Conservation (phyloP, 352 stramenopile species). For the Phytophthora vignae region DNA sequence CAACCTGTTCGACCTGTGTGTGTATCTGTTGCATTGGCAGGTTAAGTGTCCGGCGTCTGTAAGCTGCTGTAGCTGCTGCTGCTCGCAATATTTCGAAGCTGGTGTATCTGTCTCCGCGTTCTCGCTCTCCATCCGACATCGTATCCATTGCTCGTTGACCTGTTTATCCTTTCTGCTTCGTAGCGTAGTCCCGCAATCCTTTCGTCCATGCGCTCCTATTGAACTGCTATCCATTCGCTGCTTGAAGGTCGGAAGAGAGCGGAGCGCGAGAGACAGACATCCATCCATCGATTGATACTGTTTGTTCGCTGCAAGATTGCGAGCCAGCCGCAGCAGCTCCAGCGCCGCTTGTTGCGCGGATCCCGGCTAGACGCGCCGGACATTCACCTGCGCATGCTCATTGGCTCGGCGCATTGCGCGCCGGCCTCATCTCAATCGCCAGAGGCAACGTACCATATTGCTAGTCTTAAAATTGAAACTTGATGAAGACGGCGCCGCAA, state of each 20-base stretch:
- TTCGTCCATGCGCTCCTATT: neutral
- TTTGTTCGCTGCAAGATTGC: slow-evolving; percentile 2
- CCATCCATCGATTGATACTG: neutral
- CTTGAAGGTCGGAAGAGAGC: slow-evolving; percentile 3
- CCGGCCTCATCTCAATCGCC: slow-evolving; percentile 10
- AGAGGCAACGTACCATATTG: slow-evolving; percentile 81
- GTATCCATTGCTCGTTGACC: slow-evolving; percentile 9
- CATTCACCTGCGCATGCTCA: slow-evolving; percentile 6
- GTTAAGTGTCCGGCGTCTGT: neutral
- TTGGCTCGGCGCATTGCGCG: slow-evolving; percentile 9
- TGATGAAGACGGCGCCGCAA: slow-evolving; percentile 84
- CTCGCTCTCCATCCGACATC: slow-evolving; percentile 1
- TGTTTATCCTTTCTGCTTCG: slow-evolving; percentile 18
- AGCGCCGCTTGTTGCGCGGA: neutral
- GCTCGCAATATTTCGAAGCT: neutral
- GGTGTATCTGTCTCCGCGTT: slow-evolving; percentile 9
- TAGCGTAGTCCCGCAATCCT: neutral
- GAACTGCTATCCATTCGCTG: neutral
- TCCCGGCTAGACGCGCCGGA: neutral
- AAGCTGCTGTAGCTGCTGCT: neutral
- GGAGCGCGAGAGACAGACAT: slow-evolving; percentile 6
- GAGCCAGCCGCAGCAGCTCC: slow-evolving; percentile 9
- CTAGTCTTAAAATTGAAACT: slow-evolving; percentile 89
- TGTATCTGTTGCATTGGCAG: neutral
- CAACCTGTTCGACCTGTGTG: slow-evolving; percentile 2